These are phyloP conservation scores for Sclerospora graminicola DNA, from an alignment of 352 stramenopile species.

Conservation along the genomic window DNA sequence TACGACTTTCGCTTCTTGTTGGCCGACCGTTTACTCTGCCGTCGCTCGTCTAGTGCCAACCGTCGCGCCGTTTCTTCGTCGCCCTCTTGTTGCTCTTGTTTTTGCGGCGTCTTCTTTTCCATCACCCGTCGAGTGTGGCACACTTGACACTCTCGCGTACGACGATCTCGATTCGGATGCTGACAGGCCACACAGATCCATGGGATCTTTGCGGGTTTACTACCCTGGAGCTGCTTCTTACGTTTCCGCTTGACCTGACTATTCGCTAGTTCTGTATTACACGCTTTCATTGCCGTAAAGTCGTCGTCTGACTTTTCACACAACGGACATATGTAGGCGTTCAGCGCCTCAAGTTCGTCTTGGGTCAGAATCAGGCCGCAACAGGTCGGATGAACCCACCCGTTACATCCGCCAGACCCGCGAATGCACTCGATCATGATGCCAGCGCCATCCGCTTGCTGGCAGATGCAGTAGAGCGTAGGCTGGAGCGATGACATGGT, in stretches of 20 bases:
- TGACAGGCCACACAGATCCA: conserved; percentile 45
- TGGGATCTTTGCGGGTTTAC: conserved; percentile 9
- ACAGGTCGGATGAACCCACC: conserved; percentile 85
- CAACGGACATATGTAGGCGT: conserved; percentile 79
- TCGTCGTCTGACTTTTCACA: conserved; percentile 68
- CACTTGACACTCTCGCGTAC: conserved; percentile 28
- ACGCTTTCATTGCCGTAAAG: conserved; percentile 44
- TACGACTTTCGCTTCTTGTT: conserved; percentile 75
- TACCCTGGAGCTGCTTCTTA: conserved; percentile 24
- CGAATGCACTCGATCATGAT: conserved; percentile 92
- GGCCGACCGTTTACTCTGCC: conserved; percentile 46
- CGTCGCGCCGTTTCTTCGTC: conserved; percentile 17
- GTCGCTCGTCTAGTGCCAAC: conserved; percentile 23
- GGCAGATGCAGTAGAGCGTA: conserved; percentile 78
- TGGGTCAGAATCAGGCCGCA: conserved; percentile 80
- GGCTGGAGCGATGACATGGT: conserved; percentile 28
- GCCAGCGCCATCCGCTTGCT: conserved; percentile 65
- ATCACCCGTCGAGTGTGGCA: conserved; percentile 28
- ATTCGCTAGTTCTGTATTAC: conserved; percentile 75
- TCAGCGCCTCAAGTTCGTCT: conserved; percentile 76
- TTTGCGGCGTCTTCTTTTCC: conserved; percentile 11
- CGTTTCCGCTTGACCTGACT: conserved; percentile 37
- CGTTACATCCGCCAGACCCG: conserved; percentile 82
- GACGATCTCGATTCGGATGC: conserved; percentile 30
- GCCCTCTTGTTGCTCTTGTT: conserved; percentile 10